Conservation (phyloP, 164 flowering plant species). For the Magnolia officinalis region DNA sequence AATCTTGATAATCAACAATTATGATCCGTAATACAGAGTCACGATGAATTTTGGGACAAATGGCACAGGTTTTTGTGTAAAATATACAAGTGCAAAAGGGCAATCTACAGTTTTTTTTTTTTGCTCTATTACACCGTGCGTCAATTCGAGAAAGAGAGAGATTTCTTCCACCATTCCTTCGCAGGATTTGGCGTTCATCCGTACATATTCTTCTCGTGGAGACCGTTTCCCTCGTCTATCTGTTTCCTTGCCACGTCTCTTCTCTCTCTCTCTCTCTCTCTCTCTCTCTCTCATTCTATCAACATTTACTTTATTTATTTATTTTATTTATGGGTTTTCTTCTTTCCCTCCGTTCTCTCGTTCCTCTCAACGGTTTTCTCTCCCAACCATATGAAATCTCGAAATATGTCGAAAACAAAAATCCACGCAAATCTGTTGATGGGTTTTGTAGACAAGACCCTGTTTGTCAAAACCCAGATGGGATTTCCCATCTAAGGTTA, state of each 20-base stretch:
- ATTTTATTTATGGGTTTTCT: not conserved
- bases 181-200: not conserved
- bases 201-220: not conserved
- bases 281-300: not conserved
- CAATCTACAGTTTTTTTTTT: too few species aligned
- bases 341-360: not conserved
- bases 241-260: not conserved
- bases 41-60: too few species aligned
- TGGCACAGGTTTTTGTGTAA: too few species aligned
- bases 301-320: not conserved
- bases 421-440: not conserved
- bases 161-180: not conserved
- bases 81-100: too few species aligned
- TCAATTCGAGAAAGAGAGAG: not conserved
- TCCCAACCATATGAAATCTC: conserved; percentile 6
- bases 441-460: not conserved
- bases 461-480: not conserved
- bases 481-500: conserved; percentile 1
- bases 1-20: too few species aligned
- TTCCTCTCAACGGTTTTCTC: not conserved
- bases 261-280: not conserved
- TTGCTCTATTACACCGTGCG: too few species aligned
- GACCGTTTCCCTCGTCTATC: not conserved
- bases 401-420: not conserved
- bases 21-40: too few species aligned